Percentiles rank a stretch among this genome's conserved stretches.
Evolutionary conservation across 768 basidiomycete species (phyloP).

Genomic region (Amanita rubescens): DNA sequence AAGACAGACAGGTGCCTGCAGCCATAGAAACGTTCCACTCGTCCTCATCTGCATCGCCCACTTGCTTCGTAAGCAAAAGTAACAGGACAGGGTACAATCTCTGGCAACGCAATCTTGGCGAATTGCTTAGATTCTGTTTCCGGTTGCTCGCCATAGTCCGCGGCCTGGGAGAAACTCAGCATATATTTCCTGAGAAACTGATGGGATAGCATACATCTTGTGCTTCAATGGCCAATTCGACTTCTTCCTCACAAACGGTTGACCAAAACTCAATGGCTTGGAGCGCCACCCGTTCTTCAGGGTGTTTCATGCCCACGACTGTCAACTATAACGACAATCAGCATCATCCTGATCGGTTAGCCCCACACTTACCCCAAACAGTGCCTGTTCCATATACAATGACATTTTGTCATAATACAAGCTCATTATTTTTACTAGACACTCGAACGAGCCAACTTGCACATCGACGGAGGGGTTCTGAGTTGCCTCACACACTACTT

Average conservation of each 20-base stretch:
- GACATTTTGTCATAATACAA: conserved; percentile 99
- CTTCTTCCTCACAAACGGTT: conserved; percentile 96
- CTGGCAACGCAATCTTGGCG: conserved; percentile 89
- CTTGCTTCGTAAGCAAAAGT: conserved; percentile 82
- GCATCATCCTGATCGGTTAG: conserved; percentile 11
- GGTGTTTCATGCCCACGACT: conserved; percentile 94
- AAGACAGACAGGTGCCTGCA: conserved; percentile 82
- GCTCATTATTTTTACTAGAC: conserved; percentile 93
- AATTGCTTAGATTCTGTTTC: conserved; percentile 86
- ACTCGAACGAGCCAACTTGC: conserved; percentile 95
- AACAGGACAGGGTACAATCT: conserved; percentile 92
- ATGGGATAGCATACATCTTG: conserved; percentile 64
- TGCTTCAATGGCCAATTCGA: conserved; percentile 85
- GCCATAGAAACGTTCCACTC: conserved; percentile 99
- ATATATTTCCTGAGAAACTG: neutral
- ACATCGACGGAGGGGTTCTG: conserved; percentile 74
- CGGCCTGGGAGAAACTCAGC: conserved; percentile 46
- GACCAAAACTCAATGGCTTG: conserved; percentile 99
- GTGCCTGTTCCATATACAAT: conserved; percentile 97
- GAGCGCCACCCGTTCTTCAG: conserved; percentile 83
- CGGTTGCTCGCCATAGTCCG: conserved; percentile 82
- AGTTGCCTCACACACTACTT: conserved; percentile 97
- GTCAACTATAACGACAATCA: conserved; percentile 56
- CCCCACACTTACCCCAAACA: conserved; percentile 76
- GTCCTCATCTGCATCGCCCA: conserved; percentile 96